Base-by-base conservation (phyloP, 116 monocot genomes). In the Cymodocea nodosa region DNA sequence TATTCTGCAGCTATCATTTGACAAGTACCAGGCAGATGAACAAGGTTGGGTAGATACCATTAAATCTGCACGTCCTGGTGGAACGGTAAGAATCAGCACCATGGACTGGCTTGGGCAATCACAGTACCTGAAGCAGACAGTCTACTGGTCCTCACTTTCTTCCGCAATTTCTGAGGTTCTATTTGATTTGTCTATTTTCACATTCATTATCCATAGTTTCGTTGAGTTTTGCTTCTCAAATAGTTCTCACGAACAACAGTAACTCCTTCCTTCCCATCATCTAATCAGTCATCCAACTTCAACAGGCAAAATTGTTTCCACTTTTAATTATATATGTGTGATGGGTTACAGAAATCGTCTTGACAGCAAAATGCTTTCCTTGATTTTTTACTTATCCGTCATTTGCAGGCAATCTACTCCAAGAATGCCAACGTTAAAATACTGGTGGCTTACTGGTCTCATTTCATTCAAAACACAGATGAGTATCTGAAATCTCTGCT, bases 31-130 rank as follows among this genome's bases (percentile, higher is more conserved):
- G 63, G 62, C 87, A 8, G 94, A 94, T 78, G 94, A 90, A 76
- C 94, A 94, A 36, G 94, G 77, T 62, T 94, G 94, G 87, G 68
- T 89, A 49, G 89, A 87, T 56, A 89, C 94, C 52, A 94, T 94
- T 12, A 94, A 83, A 66, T 94, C 94, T 16, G 94, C 85, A 11
- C 25, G 71, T 23, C 24, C 54, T 20, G 81, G 79, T 16, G 90
- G 85, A 59, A 87, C 62, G 56, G 73, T 94, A 34, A 77, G 94
- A 60, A 85, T 94, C 36, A 90, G 73, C 69, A 76, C 94, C 44
- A 94, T 94, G 94, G 87, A 94, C 65, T 94, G 90, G 90, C 85
- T 94, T 37, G 90, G 90, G 19, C 87, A 94, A 51, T 94, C 90
- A 35, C 68, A 83, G 24, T 94, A 75, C 72, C 60, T 72, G 35